Evolutionary conservation across 2,329 filamentous ascomycete genomes (phyloP).

Genomic region (Colletotrichum eremochloae): DNA sequence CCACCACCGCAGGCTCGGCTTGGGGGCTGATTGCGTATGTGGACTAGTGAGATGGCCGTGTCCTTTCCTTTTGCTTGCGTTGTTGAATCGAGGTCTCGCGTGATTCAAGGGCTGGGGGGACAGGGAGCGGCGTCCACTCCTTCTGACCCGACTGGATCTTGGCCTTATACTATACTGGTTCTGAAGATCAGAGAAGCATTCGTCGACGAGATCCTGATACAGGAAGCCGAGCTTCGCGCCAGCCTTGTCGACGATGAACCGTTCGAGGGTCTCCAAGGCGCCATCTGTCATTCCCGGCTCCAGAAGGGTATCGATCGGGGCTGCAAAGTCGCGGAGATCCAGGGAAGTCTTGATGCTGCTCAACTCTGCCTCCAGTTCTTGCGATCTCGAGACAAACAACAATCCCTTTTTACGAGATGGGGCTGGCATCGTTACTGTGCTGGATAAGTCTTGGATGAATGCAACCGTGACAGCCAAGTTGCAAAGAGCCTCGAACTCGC

Average conservation of each 20-base stretch:
- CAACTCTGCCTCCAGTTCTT: constrained; percentile 55
- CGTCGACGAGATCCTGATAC: constrained; percentile 59
- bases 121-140: constrained; percentile 43
- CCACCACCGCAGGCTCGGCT: neutral
- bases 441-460: constrained; percentile 57
- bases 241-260: constrained; percentile 53
- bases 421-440: constrained; percentile 52
- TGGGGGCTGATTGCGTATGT: constrained; percentile 49
- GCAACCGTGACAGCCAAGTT: constrained; percentile 54
- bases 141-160: neutral
- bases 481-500: constrained; percentile 52
- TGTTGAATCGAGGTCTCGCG: constrained; percentile 49
- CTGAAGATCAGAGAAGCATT: constrained; percentile 53
- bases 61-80: constrained; percentile 59
- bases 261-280: constrained; percentile 54
- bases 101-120: constrained; percentile 42
- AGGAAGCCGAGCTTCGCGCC: constrained; percentile 58
- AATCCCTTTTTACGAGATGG: constrained; percentile 56
- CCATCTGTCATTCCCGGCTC: constrained; percentile 54
- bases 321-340: constrained; percentile 55
- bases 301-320: constrained; percentile 58
- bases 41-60: constrained; percentile 54
- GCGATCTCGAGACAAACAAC: constrained; percentile 50
- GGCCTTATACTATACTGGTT: constrained; percentile 46
- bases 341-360: constrained; percentile 54